Conservation (phyloP, 805 yeast genomes). For the Barnettozyma salicaria region DNA sequence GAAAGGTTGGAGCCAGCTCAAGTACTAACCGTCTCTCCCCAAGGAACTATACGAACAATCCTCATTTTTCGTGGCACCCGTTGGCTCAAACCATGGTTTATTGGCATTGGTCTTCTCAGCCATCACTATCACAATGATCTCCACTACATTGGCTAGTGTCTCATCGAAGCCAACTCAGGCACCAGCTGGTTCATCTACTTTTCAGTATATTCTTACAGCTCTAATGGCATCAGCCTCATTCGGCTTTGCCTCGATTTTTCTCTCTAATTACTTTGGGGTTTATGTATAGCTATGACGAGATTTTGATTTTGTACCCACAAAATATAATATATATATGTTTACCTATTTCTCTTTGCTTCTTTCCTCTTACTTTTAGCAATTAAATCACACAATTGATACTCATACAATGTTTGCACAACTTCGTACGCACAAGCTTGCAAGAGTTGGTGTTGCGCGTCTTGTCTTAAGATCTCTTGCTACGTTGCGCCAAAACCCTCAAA, state of each 20-base stretch:
- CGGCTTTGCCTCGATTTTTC: constrained; percentile 36
- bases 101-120: not conserved
- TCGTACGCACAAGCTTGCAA: not conserved
- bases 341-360: no score
- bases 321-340: no score
- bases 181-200: not conserved
- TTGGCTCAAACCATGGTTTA: not conserved
- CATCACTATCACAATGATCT: not conserved
- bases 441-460: not conserved
- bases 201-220: constrained; percentile 23
- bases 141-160: constrained; percentile 1
- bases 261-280: constrained; percentile 41
- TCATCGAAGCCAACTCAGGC: not conserved
- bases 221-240: constrained; percentile 30
- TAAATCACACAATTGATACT: no score
- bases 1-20: no score
- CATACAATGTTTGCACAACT: not conserved
- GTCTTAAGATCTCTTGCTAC: not conserved
- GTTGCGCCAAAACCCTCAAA: constrained; percentile 11
- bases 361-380: no score
- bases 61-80: constrained; percentile 1
- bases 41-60: constrained; percentile 5
- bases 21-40: no score
- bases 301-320: no score
- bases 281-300: constrained; percentile 34